phyloP scores from a whole-genome alignment of 2,329 filamentous ascomycete species.

The Ophiostoma himal-ulmi region DNA sequence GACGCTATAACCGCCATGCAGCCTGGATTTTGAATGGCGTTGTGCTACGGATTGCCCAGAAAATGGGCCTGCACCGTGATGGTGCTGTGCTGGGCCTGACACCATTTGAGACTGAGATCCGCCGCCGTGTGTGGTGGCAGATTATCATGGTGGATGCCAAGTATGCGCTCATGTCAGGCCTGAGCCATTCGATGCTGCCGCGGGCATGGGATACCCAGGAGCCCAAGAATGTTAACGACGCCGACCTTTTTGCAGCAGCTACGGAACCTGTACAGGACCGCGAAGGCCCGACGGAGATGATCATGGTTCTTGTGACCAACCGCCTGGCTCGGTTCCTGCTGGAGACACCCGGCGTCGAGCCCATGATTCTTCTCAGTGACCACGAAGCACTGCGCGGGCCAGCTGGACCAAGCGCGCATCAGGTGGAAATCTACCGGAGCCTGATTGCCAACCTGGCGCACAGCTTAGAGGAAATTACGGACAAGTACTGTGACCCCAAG shows the following conservation, averaged over 20 bases:
- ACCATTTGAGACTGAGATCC: slow-evolving; percentile 62
- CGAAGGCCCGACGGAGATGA: slow-evolving; percentile 57
- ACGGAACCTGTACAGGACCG: slow-evolving; percentile 46
- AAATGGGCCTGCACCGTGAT: slow-evolving; percentile 62
- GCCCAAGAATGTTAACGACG: slow-evolving; percentile 55
- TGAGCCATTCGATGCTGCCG: slow-evolving; percentile 48
- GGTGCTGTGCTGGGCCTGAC: slow-evolving; percentile 50
- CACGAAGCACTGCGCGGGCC: slow-evolving; percentile 30
- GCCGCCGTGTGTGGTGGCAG: slow-evolving; percentile 62
- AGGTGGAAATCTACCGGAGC: slow-evolving; percentile 39
- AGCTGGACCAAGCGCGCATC: slow-evolving; percentile 30
- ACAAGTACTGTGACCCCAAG: slow-evolving; percentile 45
- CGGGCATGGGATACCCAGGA: slow-evolving; percentile 51
- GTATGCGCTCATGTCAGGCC: slow-evolving; percentile 52
- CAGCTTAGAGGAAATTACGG: slow-evolving; percentile 42
- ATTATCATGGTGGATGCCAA: slow-evolving; percentile 54
- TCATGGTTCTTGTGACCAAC: slow-evolving; percentile 48
- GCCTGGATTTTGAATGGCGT: slow-evolving; percentile 57
- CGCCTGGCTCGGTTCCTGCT: slow-evolving; percentile 47
- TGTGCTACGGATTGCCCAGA: slow-evolving; percentile 58
- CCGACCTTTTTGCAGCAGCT: slow-evolving; percentile 50
- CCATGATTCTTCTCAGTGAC: slow-evolving; percentile 44
- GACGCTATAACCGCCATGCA: slow-evolving; percentile 53
- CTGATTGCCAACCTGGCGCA: slow-evolving; percentile 41
- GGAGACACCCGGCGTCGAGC: slow-evolving; percentile 45